Percentiles rank a stretch among this genome's conserved stretches.
These are phyloP conservation scores for Phytophthora pinifolia DNA, from an alignment of 352 stramenopile species.

Conservation along the genomic window DNA sequence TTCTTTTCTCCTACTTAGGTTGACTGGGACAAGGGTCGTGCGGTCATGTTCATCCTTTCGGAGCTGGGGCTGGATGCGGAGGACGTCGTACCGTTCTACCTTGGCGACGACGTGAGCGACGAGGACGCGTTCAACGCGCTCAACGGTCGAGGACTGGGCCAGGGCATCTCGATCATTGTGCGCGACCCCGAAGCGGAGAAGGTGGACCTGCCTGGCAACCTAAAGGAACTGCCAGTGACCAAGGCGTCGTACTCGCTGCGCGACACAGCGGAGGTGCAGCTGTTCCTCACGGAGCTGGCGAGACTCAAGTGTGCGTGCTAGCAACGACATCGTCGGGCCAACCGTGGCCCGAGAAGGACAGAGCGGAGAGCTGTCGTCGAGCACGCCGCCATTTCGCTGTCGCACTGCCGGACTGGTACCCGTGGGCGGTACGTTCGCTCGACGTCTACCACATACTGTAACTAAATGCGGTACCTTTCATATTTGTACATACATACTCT, in stretches of 20 bases:
- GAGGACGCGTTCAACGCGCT: conserved; percentile 67
- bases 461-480: conserved; percentile 30
- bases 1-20: conserved; percentile 29
- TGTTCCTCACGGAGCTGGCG: conserved; percentile 50
- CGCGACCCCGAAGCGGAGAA: conserved; percentile 49
- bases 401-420: conserved; percentile 8
- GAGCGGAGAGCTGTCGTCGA: conserved; percentile 20
- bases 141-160: conserved; percentile 43
- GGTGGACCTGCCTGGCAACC: conserved; percentile 46
- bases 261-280: conserved; percentile 58
- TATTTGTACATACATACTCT: conserved; percentile 15
- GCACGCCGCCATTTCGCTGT: neutral
- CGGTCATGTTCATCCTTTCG: conserved; percentile 71
- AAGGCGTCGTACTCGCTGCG: conserved; percentile 59
- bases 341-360: conserved; percentile 3
- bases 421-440: conserved; percentile 9
- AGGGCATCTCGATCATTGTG: conserved; percentile 68
- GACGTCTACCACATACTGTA: conserved; percentile 26
- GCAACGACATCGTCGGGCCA: conserved; percentile 3
- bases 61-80: conserved; percentile 64
- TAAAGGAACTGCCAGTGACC: conserved; percentile 49
- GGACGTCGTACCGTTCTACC: conserved; percentile 75
- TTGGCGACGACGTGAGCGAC: conserved; percentile 82
- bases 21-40: conserved; percentile 84
- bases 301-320: conserved; percentile 42